phyloP scores from a whole-genome alignment of 805 yeast species.

The Zygotorulaspora sp. region DNA sequence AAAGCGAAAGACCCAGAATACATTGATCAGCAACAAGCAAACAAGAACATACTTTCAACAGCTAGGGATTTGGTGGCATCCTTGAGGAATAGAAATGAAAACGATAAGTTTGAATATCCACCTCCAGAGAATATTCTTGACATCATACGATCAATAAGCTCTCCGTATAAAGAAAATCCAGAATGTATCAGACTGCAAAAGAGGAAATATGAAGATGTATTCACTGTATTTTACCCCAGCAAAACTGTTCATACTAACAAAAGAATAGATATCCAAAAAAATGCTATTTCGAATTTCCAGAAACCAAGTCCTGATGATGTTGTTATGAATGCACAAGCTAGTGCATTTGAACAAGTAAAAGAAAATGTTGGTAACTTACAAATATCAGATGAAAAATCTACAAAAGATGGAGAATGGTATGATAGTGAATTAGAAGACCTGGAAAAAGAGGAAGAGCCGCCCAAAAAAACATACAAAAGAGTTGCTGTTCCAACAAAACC shows the following conservation, averaged over 20 bases:
- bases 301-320: constrained; percentile 83
- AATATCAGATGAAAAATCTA: constrained; percentile 19
- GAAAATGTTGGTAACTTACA: constrained; percentile 18
- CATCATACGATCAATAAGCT: constrained; percentile 5
- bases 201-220: constrained; percentile 29
- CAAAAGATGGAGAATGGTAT: constrained; percentile 14
- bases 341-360: constrained; percentile 38
- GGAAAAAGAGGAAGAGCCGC: constrained; percentile 36
- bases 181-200: constrained; percentile 11
- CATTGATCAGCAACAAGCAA: too few species aligned
- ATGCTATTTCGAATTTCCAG: constrained; percentile 48
- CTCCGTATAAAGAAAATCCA: constrained; percentile 5
- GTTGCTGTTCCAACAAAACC: constrained; percentile 31
- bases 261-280: constrained; percentile 33
- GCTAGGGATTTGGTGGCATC: too few species aligned
- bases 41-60: too few species aligned
- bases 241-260: constrained; percentile 37
- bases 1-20: too few species aligned
- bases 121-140: constrained; percentile 2
- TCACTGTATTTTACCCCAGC: constrained; percentile 34
- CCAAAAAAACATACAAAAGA: constrained; percentile 33
- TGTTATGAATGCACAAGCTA: constrained; percentile 53
- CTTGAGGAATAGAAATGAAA: too few species aligned
- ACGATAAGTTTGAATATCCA: neutral
- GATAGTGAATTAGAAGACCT: constrained; percentile 26